Conservation (phyloP, 768 basidiomycete species). For the Paxillus ammoniavirescens region DNA sequence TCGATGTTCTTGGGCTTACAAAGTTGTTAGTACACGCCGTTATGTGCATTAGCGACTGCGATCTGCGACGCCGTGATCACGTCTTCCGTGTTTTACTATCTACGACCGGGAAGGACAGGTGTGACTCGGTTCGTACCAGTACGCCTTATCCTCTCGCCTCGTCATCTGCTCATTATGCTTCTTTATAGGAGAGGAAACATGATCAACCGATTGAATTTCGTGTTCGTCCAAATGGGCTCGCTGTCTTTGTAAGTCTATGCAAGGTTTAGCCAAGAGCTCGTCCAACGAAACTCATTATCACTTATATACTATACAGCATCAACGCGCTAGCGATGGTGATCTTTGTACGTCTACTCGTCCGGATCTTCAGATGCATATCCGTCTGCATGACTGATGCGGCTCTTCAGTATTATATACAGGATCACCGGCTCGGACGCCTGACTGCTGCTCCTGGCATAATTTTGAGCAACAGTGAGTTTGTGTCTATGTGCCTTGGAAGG, state of each 20-base stretch:
- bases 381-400: not conserved
- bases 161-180: not conserved
- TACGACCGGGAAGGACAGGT: conserved; percentile 5
- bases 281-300: not conserved
- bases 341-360: conserved; percentile 7
- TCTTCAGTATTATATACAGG: conserved; percentile 17
- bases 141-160: not conserved
- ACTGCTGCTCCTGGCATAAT: conserved; percentile 7
- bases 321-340: conserved; percentile 7
- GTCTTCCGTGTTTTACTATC: conserved; percentile 5
- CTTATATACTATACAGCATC: conserved; percentile 1
- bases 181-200: conserved; percentile 1
- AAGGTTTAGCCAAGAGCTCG: not conserved
- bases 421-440: not conserved
- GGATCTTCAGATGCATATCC: too few species aligned
- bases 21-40: not conserved
- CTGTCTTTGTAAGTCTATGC: conserved; percentile 13
- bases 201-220: conserved; percentile 6
- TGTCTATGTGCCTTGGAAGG: not conserved
- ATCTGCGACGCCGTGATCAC: conserved; percentile 12
- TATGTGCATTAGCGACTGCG: not conserved
- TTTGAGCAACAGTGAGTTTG: conserved; percentile 18
- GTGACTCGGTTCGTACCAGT: not conserved
- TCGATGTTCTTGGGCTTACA: not conserved
- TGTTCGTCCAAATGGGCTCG: conserved; percentile 11